These are phyloP conservation scores for Gymnopilus junonius DNA, from an alignment of 768 basidiomycete species.

Conservation along the genomic window DNA sequence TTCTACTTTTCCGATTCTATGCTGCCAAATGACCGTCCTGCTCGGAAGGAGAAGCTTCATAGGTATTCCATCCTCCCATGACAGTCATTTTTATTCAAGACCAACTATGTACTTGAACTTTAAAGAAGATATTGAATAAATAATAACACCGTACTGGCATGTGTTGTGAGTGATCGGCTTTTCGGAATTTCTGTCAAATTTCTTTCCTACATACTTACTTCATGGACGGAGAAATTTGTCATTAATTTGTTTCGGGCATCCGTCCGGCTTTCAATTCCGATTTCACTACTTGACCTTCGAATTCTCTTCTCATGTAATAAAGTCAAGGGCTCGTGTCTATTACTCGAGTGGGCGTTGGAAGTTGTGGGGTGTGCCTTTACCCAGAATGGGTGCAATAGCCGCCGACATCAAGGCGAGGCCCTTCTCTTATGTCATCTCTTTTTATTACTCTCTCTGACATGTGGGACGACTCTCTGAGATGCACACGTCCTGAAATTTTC, in stretches of 20 bases:
- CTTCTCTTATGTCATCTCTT: background rate
- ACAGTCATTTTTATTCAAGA: background rate
- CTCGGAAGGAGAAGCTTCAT: background rate
- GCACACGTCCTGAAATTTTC: background rate
- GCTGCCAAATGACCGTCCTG: background rate
- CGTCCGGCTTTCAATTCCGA: background rate
- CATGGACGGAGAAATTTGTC: background rate
- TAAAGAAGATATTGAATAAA: background rate
- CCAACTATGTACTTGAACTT: background rate
- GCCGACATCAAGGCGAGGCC: background rate
- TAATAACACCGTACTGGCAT: background rate
- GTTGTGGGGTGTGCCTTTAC: background rate
- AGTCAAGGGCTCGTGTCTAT: background rate
- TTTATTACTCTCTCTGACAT: background rate
- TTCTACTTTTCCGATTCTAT: background rate
- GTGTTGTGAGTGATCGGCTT: background rate
- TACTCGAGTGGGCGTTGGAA: background rate
- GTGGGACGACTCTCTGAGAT: background rate
- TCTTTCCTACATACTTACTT: too few relatives aligned
- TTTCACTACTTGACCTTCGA: background rate
- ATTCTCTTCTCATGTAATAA: background rate
- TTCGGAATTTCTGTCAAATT: background rate
- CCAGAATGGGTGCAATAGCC: background rate
- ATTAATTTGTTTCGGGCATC: background rate
- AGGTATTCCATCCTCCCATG: background rate